Evolutionary conservation across 2,329 filamentous ascomycete genomes (phyloP).

Genomic region (Penicillium sp.): DNA sequence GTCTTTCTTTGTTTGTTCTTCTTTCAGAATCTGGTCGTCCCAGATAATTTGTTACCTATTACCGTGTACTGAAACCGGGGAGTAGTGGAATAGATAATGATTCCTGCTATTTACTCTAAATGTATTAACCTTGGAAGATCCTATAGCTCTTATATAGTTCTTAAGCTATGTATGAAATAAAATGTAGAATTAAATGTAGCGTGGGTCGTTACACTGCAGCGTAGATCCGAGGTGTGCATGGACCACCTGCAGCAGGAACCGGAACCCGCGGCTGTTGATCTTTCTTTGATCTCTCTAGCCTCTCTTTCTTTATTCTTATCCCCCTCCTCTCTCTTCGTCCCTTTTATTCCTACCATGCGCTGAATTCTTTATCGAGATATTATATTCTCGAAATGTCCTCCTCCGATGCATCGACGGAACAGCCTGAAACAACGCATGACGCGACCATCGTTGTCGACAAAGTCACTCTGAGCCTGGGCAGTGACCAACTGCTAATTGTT

Average conservation of each 20-base stretch:
- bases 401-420: conserved; percentile 25
- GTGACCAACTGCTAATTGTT: conserved; percentile 56
- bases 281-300: conserved; percentile 9
- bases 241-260: conserved; percentile 15
- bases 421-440: conserved; percentile 34
- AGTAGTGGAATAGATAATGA: conserved; percentile 26
- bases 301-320: conserved; percentile 7
- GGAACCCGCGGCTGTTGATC: conserved; percentile 17
- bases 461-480: conserved; percentile 56
- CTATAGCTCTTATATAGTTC: too few relatives aligned
- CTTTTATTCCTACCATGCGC: conserved; percentile 6
- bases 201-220: conserved; percentile 2
- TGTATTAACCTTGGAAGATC: too few relatives aligned
- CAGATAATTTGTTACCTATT: conserved; percentile 28
- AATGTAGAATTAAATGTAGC: background rate
- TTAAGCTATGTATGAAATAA: too few relatives aligned
- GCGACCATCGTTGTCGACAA: conserved; percentile 52
- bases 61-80: conserved; percentile 25
- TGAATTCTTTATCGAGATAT: conserved; percentile 9
- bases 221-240: conserved; percentile 12
- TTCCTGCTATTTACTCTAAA: background rate
- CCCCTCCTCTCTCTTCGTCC: background rate
- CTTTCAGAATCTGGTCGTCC: conserved; percentile 18
- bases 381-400: conserved; percentile 20
- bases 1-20: conserved; percentile 21